Evolutionary conservation across 192 early-diverging fungal species (phyloP), one percentile per base, ranked within the genome.

Genomic region (Coemansia reversa): DNA sequence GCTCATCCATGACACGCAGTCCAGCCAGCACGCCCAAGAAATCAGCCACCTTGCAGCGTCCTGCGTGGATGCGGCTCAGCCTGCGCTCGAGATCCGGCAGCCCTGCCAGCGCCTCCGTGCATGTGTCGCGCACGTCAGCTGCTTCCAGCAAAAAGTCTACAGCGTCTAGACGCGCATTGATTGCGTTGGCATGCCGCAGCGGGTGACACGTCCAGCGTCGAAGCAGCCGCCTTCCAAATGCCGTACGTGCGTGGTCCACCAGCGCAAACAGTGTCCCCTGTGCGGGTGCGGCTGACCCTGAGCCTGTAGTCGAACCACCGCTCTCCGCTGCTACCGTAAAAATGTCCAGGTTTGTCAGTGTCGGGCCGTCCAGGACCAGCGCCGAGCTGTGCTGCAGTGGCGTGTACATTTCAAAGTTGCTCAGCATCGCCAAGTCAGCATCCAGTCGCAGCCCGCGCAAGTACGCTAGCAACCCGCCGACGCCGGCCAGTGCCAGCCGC

Each of bases 181-280:
- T 98, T 1, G 81, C 90, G 0, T 65, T 57, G 5, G 75, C 67
- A 1, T 84, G 80, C 3, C 90, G 77, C 32, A 97, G 69, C 14
- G 96, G 96, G 67, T 98, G 93, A 67, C 94, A 96, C 4, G 91
- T 58, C 96, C 96, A 98, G 50, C 81, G 81, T 23, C 84, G 79
- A 54, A 94, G 88, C 35, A 87, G 69, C 7, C 92, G 85, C 49
- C 90, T 92, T 6, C 97, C 97, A 75, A 98, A 94, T 19, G 97
- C 90, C 7, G 96, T 92, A 11, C 85, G 76, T 52, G 92, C 91
- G 47, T 90, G 91, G 65, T 94, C 90, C 9, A 99, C 65, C 39
- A 97, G 80, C 59, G 91, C 83, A 60, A 95, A 89, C 3, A 99
- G 85, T 0, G 94, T 94, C 7, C 95, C 94, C 16, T 85, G 61